A percentile compares a stretch with the other conserved stretches of the same genome.
Conservation (phyloP, 2,329 filamentous ascomycete species). For the Claviceps quebecensis region DNA sequence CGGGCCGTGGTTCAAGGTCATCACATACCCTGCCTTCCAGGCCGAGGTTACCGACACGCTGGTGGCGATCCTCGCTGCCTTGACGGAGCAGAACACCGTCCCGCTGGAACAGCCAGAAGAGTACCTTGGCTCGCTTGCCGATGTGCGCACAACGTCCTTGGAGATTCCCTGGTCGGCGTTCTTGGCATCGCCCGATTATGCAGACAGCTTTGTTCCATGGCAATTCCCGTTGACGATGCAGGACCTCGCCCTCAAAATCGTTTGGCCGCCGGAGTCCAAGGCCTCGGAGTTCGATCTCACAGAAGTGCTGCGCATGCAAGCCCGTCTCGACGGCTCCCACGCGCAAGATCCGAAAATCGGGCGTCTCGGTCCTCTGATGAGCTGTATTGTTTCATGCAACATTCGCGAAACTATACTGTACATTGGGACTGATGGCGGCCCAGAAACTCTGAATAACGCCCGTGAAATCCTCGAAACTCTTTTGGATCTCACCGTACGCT, state of each 20-base stretch:
- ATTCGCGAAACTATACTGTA: slow-evolving; percentile 15
- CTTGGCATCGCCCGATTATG: neutral
- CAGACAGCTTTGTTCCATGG: neutral
- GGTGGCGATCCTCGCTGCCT: slow-evolving; percentile 8
- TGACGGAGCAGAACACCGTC: slow-evolving; percentile 5
- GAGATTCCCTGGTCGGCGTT: neutral
- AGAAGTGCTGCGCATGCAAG: neutral
- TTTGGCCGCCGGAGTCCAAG: neutral
- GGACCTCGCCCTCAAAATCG: neutral
- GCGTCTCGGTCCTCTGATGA: neutral
- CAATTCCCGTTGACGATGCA: neutral
- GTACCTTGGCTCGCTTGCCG: neutral
- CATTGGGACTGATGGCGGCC: slow-evolving; percentile 11
- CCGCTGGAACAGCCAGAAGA: neutral
- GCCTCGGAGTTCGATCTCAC: neutral
- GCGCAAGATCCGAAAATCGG: neutral
- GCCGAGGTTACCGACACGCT: slow-evolving; percentile 9
- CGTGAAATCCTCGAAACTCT: slow-evolving; percentile 8
- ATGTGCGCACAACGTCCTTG: neutral
- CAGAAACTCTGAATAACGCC: slow-evolving; percentile 6
- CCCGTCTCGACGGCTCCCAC: neutral
- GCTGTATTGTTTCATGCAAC: slow-evolving; percentile 13
- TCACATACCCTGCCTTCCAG: slow-evolving; percentile 7
- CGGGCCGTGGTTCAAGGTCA: slow-evolving; percentile 21
- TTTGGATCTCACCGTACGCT: slow-evolving; percentile 7